Base-by-base conservation (phyloP, 768 basidiomycete genomes). In the Rhizopogon roseolus region DNA sequence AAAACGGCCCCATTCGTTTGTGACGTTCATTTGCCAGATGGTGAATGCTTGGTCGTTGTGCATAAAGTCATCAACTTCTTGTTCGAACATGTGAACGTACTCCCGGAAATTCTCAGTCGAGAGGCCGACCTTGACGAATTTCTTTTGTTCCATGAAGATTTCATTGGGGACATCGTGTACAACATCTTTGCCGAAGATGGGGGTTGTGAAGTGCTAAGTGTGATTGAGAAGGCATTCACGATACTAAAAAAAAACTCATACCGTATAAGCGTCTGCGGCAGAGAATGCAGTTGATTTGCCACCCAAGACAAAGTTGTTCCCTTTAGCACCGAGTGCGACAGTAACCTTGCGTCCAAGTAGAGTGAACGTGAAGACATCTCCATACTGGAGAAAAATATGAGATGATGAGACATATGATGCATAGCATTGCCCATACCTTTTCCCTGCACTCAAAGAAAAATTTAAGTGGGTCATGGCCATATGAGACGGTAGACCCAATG, bases 121-220 rank as follows among this genome's bases (percentile, higher is more conserved):
- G 19, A 99, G 82, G 22, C 97, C 95, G 56, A 93, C 85, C 74
- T 99, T 99, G 70, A 98, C 88, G 65, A 98, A 98, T 67, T 88
- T 90, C 79, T 99, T 99, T 69, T 99, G 97, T 64, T 99, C 94
- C 95, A 99, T 98, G 71, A 99, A 86, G 42, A 90, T 73, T 44
- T 95, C 90, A 69, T 98, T 98, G 32, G 97, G 96, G 49, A 91
- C 85, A 62, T 98, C 97, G 67, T 98, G 98, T 11, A 98, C 95
- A 41, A 99, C 97, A 44, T 92, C 95, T 65, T 93, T 93, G 42
- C 97, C 97, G 64, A 99, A 99, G 13, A 98, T 86, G 4, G 96
- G 96, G 0, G 89, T 95, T 0, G 94, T 96, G 41, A 95, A 72
- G 65, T 90, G 88, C 93, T 96, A 13, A 36, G 9, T 36, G 6